phyloP scores from a whole-genome alignment of 352 stramenopile genomes.

The Globisporangium cederbergense region DNA sequence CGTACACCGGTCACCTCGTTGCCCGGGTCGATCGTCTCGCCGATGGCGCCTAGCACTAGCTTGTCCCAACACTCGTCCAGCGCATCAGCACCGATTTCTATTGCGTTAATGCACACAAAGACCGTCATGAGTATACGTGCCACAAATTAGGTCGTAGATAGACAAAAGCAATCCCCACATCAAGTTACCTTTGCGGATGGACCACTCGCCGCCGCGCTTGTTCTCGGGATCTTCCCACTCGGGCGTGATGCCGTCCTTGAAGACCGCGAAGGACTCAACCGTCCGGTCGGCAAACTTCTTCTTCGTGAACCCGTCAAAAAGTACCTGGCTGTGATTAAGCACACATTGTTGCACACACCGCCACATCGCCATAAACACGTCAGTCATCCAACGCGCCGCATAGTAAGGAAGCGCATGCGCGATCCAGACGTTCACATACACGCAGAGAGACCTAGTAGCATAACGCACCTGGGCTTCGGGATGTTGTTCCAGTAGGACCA shows the following conservation, averaged over 20 bases:
- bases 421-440: background rate
- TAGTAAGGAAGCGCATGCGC: background rate
- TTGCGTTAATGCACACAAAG: background rate
- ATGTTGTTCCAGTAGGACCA: slow-evolving; percentile 92
- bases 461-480: slow-evolving; percentile 72
- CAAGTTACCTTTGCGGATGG: slow-evolving; percentile 62
- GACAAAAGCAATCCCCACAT: background rate
- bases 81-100: slow-evolving; percentile 68
- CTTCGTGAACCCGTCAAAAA: slow-evolving; percentile 78
- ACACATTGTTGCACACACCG: slow-evolving; percentile 2
- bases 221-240: slow-evolving; percentile 91
- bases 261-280: slow-evolving; percentile 93
- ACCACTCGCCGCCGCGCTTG: slow-evolving; percentile 86
- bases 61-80: slow-evolving; percentile 89
- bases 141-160: background rate
- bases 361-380: background rate
- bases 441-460: background rate
- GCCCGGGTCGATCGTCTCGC: slow-evolving; percentile 81
- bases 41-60: slow-evolving; percentile 87
- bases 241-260: slow-evolving; percentile 87
- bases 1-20: slow-evolving; percentile 90
- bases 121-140: slow-evolving; percentile 4
- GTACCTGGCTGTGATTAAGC: slow-evolving; percentile 45
- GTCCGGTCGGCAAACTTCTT: slow-evolving; percentile 92
- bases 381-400: background rate